Conservation (phyloP, 768 basidiomycete genomes). For the Boletus coccyginus region DNA sequence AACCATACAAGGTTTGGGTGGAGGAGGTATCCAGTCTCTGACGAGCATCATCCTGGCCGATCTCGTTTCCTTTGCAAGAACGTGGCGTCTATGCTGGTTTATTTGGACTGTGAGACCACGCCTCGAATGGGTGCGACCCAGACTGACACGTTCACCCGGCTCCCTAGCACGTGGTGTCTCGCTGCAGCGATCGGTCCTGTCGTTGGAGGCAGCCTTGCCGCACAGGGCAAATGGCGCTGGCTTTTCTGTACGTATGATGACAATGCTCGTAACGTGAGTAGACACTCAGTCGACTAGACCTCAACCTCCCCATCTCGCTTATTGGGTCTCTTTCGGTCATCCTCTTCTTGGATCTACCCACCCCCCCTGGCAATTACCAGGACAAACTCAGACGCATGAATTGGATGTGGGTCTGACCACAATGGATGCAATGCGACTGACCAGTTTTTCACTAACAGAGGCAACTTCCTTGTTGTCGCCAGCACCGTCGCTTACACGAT, state of each 20-base stretch:
- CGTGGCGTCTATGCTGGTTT: conserved; percentile 37
- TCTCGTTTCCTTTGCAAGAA: conserved; percentile 41
- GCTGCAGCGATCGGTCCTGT: conserved; percentile 34
- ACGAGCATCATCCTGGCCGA: conserved; percentile 42
- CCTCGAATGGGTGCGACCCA: background rate
- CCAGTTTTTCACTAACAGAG: conserved; percentile 21
- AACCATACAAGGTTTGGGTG: conserved; percentile 35
- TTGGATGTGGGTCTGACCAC: conserved; percentile 31
- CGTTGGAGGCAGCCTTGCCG: conserved; percentile 35
- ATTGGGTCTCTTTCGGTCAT: conserved; percentile 22
- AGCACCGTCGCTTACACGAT: conserved; percentile 29
- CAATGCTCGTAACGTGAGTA: background rate
- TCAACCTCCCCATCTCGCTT: conserved; percentile 38
- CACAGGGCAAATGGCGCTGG: conserved; percentile 39
- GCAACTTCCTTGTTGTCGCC: conserved; percentile 33
- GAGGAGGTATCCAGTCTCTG: conserved; percentile 35
- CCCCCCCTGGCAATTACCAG: conserved; percentile 29
- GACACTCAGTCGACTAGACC: conserved; percentile 23
- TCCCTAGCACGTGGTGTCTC: conserved; percentile 32
- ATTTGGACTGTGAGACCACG: conserved; percentile 13
- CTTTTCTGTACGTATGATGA: conserved; percentile 35
- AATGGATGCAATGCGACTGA: background rate
- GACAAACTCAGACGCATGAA: conserved; percentile 38
- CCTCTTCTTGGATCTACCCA: conserved; percentile 32
- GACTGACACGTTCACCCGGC: background rate